phyloP scores from a whole-genome alignment of 2,329 filamentous ascomycete genomes.

The Xylariaceae sp. region DNA sequence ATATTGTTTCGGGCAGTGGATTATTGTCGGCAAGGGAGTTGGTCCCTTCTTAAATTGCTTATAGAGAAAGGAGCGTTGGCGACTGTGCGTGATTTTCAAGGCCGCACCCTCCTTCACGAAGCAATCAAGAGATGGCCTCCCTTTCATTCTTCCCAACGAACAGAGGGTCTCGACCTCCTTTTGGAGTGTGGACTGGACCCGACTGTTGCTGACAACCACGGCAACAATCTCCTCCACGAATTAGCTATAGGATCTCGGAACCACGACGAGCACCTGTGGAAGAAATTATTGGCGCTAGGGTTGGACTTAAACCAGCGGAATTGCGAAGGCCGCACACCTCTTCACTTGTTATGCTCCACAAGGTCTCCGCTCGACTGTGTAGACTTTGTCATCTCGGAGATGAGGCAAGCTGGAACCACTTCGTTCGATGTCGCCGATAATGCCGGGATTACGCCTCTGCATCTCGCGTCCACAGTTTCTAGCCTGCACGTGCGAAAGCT shows the following conservation, averaged over 20 bases:
- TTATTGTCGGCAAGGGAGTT: background rate
- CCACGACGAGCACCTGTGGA: background rate
- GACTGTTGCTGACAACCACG: background rate
- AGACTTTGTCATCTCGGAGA: constrained; percentile 4
- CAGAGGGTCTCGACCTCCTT: background rate
- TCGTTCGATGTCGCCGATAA: constrained; percentile 4
- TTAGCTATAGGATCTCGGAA: background rate
- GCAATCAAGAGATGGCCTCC: constrained; percentile 1
- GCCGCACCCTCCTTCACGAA: constrained; percentile 9
- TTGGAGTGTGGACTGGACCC: constrained; percentile 2
- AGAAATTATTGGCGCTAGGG: constrained; percentile 1
- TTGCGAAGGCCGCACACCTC: constrained; percentile 3
- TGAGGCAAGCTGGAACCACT: background rate
- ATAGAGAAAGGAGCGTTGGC: constrained; percentile 2
- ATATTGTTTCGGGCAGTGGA: constrained; percentile 1
- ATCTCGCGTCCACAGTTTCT: constrained; percentile 2
- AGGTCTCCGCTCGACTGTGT: background rate
- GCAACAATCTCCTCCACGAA: constrained; percentile 10
- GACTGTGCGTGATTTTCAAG: constrained; percentile 1
- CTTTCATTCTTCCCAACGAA: background rate
- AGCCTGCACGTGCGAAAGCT: background rate
- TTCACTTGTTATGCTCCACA: constrained; percentile 3
- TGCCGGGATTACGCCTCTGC: constrained; percentile 4
- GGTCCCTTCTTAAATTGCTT: background rate
- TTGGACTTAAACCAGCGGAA: constrained; percentile 3